phyloP scores from a whole-genome alignment of 208 protist genomes.

The Kentomonas sorsogonicus region DNA sequence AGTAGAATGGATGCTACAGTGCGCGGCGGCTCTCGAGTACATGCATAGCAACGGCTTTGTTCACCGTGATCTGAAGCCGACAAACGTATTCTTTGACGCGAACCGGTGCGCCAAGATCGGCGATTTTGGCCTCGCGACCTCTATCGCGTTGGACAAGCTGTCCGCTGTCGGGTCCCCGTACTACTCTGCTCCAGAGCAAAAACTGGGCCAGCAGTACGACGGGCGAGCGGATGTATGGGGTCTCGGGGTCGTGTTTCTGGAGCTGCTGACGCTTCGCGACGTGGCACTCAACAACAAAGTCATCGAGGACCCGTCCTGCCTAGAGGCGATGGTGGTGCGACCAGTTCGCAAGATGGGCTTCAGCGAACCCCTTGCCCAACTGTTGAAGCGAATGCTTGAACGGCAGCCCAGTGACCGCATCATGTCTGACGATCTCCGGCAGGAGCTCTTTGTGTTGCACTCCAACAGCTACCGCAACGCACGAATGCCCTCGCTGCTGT shows the following conservation, averaged over 20 bases:
- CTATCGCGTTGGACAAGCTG: slow-evolving; percentile 47
- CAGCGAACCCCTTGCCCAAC: slow-evolving; percentile 35
- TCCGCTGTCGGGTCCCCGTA: slow-evolving; percentile 85
- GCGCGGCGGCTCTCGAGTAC: slow-evolving; percentile 59
- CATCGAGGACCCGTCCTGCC: slow-evolving; percentile 46
- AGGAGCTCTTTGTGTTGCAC: no score
- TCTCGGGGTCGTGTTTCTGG: slow-evolving; percentile 70
- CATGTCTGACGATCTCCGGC: no score
- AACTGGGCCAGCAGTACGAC: slow-evolving; percentile 78
- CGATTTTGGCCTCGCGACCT: slow-evolving; percentile 85
- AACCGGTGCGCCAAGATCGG: slow-evolving; percentile 73
- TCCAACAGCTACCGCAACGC: no score
- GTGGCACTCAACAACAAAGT: slow-evolving; percentile 81
- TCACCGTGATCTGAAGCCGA: slow-evolving; percentile 88
- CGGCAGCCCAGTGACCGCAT: slow-evolving; percentile 56
- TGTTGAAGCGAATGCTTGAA: slow-evolving; percentile 72
- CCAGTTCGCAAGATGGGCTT: slow-evolving; percentile 65
- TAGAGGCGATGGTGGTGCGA: slow-evolving; percentile 44
- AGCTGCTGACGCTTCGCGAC: slow-evolving; percentile 72
- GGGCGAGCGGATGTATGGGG: slow-evolving; percentile 86
- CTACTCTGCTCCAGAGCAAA: slow-evolving; percentile 90
- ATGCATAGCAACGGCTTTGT: slow-evolving; percentile 82
- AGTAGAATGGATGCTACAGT: slow-evolving; percentile 78
- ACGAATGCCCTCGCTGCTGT: slow-evolving; percentile 25
- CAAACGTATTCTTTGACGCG: slow-evolving; percentile 87